Evolutionary conservation across 106 monocot genomes (phyloP).

Genomic region (Chionographis japonica): DNA sequence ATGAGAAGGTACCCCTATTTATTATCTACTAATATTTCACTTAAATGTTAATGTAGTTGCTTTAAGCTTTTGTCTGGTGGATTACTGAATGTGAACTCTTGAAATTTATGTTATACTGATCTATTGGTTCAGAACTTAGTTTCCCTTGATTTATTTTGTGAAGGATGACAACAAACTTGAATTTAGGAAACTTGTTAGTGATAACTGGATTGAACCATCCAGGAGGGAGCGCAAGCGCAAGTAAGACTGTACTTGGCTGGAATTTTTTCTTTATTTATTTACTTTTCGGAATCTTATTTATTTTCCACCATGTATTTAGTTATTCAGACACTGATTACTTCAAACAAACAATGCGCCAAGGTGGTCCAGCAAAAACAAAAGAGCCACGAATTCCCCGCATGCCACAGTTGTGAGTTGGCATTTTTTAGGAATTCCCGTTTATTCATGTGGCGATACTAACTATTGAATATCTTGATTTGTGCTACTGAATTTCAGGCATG

Average conservation of each 20-base stretch:
- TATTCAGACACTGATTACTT: conserved; percentile 73
- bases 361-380: conserved; percentile 48
- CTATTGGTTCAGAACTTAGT: not conserved
- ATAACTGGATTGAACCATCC: conserved; percentile 55
- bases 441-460: not conserved
- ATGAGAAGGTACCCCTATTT: conserved; percentile 39
- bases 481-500: conserved; percentile 37
- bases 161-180: conserved; percentile 43
- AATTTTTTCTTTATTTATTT: not conserved
- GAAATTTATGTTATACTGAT: no score
- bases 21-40: no score
- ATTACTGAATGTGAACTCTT: no score
- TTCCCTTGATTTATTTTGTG: not conserved
- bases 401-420: conserved; percentile 51
- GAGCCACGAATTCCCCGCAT: conserved; percentile 69
- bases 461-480: not conserved
- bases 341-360: conserved; percentile 67
- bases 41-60: no score
- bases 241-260: conserved; percentile 16
- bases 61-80: no score
- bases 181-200: conserved; percentile 54
- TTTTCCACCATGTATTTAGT: conserved; percentile 17
- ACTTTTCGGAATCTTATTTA: not conserved
- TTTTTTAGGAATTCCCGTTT: not conserved
- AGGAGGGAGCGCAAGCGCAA: conserved; percentile 53